Evolutionary conservation across 176 grass and related monocot species (phyloP).

Genomic region (Dendrocalamus sinicus): DNA sequence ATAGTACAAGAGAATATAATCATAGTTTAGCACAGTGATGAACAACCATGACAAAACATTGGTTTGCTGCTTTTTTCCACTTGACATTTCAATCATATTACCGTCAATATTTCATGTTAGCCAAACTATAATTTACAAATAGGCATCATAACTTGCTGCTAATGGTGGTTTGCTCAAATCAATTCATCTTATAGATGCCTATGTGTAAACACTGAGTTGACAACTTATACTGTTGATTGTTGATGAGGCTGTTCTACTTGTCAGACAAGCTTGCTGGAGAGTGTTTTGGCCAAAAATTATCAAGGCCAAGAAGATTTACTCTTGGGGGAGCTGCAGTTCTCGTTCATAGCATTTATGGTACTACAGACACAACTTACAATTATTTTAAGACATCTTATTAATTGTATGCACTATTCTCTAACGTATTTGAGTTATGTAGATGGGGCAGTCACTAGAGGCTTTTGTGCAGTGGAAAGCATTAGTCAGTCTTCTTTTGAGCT

Average conservation of each 20-base stretch:
- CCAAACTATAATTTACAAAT: constrained; percentile 30
- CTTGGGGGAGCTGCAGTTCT: constrained; percentile 83
- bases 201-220: not conserved
- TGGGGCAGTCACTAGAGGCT: constrained; percentile 84
- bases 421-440: constrained; percentile 56
- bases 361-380: constrained; percentile 4
- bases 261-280: constrained; percentile 83
- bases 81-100: not conserved
- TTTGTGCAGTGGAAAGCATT: constrained; percentile 95
- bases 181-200: not conserved
- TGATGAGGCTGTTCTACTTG: constrained; percentile 46
- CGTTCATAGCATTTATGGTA: constrained; percentile 98
- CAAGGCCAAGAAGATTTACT: constrained; percentile 76
- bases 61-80: not conserved
- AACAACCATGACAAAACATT: not conserved
- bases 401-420: not conserved
- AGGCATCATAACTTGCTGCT: constrained; percentile 1
- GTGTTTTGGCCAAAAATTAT: constrained; percentile 65
- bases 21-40: not conserved
- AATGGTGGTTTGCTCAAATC: not conserved
- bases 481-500: constrained; percentile 85
- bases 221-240: constrained; percentile 17
- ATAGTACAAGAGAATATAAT: not conserved
- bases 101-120: not conserved
- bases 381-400: constrained; percentile 11